phyloP scores from a whole-genome alignment of 306 rosid species.

The Lablab purpureus region DNA sequence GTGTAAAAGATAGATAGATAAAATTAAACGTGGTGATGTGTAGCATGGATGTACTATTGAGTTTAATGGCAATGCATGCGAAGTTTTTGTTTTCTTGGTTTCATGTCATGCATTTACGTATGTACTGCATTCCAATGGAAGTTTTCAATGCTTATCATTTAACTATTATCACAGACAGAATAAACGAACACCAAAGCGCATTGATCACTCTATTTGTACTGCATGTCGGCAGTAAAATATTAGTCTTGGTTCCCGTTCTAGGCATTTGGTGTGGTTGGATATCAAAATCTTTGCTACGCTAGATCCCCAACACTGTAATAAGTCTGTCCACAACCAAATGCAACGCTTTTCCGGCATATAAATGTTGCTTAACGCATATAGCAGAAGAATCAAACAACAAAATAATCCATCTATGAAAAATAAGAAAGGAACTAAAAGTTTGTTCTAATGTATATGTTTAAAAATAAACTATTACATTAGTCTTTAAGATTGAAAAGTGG shows the following conservation, averaged over 20 bases:
- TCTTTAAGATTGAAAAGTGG: no score
- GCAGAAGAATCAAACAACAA: slow-evolving; percentile 8
- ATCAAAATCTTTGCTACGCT: no score
- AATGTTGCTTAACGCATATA: slow-evolving; percentile 29
- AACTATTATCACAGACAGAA: background rate
- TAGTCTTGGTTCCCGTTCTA: background rate
- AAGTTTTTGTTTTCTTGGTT: background rate
- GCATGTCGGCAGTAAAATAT: background rate
- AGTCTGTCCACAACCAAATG: no score
- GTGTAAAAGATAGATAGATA: slow-evolving; percentile 19
- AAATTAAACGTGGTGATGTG: slow-evolving; percentile 37
- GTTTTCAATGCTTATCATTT: background rate
- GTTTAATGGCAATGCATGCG: slow-evolving; percentile 33
- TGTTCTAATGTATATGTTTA: slow-evolving; percentile 22
- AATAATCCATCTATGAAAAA: no score
- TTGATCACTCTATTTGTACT: background rate
- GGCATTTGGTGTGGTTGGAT: background rate
- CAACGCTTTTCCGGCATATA: no score
- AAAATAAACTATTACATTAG: background rate
- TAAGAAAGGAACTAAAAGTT: slow-evolving; percentile 24
- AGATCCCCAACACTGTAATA: no score
- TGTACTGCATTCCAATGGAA: background rate
- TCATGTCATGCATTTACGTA: background rate
- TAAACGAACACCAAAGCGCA: background rate
- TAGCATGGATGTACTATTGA: slow-evolving; percentile 37